Percentiles rank a stretch among this genome's conserved stretches.
Conservation (phyloP, 1,284 basidiomycete species). For the Trametes pubescens region DNA sequence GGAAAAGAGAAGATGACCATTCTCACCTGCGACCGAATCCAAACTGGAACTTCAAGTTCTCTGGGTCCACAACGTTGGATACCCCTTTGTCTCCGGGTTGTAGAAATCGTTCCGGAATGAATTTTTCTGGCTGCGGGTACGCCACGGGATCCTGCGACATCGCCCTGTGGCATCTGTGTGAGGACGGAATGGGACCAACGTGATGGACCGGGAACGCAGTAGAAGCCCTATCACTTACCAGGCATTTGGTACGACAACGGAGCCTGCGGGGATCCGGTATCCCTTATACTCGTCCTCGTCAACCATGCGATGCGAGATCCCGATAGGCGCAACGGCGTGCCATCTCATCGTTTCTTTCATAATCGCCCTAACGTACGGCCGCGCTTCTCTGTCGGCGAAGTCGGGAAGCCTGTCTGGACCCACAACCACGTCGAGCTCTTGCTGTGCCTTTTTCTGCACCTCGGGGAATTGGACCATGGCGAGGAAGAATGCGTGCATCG, state of each 20-base stretch:
- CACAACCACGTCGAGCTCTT: slow-evolving; percentile 42
- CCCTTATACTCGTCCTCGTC: slow-evolving; percentile 35
- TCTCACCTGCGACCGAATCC: slow-evolving; percentile 35
- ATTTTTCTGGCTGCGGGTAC: slow-evolving; percentile 31
- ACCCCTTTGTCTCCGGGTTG: slow-evolving; percentile 27
- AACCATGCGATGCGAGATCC: slow-evolving; percentile 18
- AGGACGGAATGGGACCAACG: background rate
- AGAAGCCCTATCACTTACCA: slow-evolving; percentile 11
- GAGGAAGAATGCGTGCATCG: slow-evolving; percentile 36
- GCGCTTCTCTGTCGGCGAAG: slow-evolving; percentile 37
- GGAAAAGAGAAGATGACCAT: background rate
- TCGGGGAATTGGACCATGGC: slow-evolving; percentile 42
- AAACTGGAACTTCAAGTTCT: slow-evolving; percentile 23
- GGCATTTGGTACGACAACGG: slow-evolving; percentile 27
- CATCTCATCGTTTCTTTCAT: slow-evolving; percentile 47
- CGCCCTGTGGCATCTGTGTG: slow-evolving; percentile 11
- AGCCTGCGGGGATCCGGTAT: slow-evolving; percentile 32
- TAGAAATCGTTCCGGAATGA: slow-evolving; percentile 34
- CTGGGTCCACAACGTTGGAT: slow-evolving; percentile 23
- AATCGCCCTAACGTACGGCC: slow-evolving; percentile 44
- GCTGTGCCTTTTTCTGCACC: slow-evolving; percentile 39
- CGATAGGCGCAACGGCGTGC: slow-evolving; percentile 31
- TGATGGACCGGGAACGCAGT: background rate
- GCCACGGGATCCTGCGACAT: slow-evolving; percentile 28
- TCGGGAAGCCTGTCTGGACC: slow-evolving; percentile 41